Evolutionary conservation across 257 asterid species (phyloP).

Genomic region (Ilex asprella): DNA sequence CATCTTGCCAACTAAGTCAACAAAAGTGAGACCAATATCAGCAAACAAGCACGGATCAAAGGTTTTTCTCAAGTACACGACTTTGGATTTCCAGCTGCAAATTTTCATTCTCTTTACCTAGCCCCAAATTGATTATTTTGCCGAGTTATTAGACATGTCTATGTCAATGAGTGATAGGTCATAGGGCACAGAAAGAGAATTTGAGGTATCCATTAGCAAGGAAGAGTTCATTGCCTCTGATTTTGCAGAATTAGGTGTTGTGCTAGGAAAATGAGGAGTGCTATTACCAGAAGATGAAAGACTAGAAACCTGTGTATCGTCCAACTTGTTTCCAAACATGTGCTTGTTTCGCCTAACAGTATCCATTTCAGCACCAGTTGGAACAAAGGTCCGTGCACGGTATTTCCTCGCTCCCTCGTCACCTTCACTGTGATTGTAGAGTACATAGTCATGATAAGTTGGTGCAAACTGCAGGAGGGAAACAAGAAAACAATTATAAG

Average conservation of each 20-base stretch:
- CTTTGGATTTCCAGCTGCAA: conserved; percentile 4
- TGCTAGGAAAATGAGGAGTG: conserved; percentile 28
- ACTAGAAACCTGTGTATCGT: conserved; percentile 55
- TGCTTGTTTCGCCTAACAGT: conserved; percentile 72
- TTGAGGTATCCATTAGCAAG: conserved; percentile 47
- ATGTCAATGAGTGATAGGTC: conserved; percentile 70
- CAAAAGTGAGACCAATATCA: background rate
- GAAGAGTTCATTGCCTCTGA: conserved; percentile 56
- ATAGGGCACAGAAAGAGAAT: conserved; percentile 39
- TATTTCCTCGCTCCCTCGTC: conserved; percentile 85
- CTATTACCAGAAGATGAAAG: conserved; percentile 50
- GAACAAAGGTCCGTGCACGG: conserved; percentile 92
- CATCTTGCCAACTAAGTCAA: too few species aligned
- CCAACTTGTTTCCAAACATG: conserved; percentile 50
- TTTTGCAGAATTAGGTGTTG: conserved; percentile 25
- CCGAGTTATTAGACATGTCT: conserved; percentile 64
- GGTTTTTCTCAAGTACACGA: too few species aligned
- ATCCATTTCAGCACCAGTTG: conserved; percentile 95
- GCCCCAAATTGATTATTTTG: conserved; percentile 33
- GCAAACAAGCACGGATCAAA: too few species aligned
- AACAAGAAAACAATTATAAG: conserved; percentile 1
- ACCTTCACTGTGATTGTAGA: conserved; percentile 84
- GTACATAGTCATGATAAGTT: conserved; percentile 91
- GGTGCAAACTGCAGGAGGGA: conserved; percentile 77
- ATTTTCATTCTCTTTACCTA: conserved; percentile 31